Conservation (phyloP, 257 asterid species). For the Petunia axillaris region DNA sequence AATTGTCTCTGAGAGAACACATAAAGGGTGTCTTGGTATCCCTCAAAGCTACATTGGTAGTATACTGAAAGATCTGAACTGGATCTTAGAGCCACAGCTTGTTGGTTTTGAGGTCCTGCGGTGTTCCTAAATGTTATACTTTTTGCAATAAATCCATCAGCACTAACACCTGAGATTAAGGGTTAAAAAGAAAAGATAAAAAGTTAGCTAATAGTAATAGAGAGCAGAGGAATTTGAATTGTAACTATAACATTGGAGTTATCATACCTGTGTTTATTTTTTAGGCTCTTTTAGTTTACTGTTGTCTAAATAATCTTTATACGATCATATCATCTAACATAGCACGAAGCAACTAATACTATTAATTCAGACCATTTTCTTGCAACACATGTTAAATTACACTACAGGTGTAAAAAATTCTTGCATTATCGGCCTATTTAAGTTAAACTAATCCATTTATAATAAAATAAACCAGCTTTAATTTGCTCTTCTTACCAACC, state of each 20-base stretch:
- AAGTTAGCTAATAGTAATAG: not conserved
- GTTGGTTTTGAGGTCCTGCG: conserved; percentile 72
- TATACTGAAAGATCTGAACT: conserved; percentile 78
- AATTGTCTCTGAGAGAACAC: conserved; percentile 69
- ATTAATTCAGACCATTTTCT: too few relatives aligned
- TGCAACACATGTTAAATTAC: too few relatives aligned
- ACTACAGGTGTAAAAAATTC: not conserved
- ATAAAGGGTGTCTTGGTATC: conserved; percentile 89
- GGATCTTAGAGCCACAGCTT: conserved; percentile 83
- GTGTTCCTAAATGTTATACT: conserved; percentile 84
- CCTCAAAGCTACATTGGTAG: conserved; percentile 83
- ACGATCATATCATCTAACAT: too few relatives aligned
- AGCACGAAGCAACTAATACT: too few relatives aligned
- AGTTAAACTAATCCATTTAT: too few relatives aligned
- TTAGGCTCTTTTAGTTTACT: too few relatives aligned
- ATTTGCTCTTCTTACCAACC: conserved; percentile 57
- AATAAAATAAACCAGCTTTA: too few relatives aligned
- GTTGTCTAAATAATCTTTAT: too few relatives aligned
- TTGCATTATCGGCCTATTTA: too few relatives aligned
- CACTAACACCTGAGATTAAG: conserved; percentile 51
- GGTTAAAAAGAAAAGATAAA: not conserved
- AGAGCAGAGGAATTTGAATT: too few relatives aligned
- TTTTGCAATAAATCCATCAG: conserved; percentile 71
- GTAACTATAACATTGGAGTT: too few relatives aligned
- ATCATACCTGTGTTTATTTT: too few relatives aligned